Percentiles rank a stretch among this genome's conserved stretches.
These are phyloP conservation scores for Mycena olivaceomarginata DNA, from an alignment of 768 basidiomycete species.

Conservation along the genomic window DNA sequence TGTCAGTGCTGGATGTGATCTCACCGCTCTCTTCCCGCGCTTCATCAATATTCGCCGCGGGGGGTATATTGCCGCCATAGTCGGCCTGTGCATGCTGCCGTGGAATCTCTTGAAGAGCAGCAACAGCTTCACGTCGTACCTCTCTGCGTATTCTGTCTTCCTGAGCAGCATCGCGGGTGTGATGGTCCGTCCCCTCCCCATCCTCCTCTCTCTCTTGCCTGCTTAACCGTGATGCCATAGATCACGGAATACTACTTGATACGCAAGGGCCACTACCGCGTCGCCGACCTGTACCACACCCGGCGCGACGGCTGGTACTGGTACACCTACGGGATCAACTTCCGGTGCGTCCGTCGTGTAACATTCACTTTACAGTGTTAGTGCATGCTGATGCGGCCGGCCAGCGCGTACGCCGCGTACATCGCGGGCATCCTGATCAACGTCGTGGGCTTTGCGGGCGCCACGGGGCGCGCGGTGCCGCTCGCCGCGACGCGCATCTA, in stretches of 20 bases:
- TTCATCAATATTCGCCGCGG: slow-evolving; percentile 92
- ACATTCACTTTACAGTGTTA: not conserved
- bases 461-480: slow-evolving; percentile 79
- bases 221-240: slow-evolving; percentile 54
- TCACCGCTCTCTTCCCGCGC: slow-evolving; percentile 86
- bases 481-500: slow-evolving; percentile 84
- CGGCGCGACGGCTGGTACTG: slow-evolving; percentile 80
- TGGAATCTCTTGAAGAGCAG: slow-evolving; percentile 87
- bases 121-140: slow-evolving; percentile 87
- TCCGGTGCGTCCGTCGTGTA: slow-evolving; percentile 65
- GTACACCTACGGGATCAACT: slow-evolving; percentile 85
- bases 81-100: slow-evolving; percentile 85
- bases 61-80: slow-evolving; percentile 87
- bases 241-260: slow-evolving; percentile 89
- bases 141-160: slow-evolving; percentile 90
- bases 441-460: slow-evolving; percentile 87
- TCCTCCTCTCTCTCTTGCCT: not conserved
- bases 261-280: slow-evolving; percentile 80
- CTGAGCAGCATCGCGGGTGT: slow-evolving; percentile 88
- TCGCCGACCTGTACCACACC: slow-evolving; percentile 81
- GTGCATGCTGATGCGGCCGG: not conserved
- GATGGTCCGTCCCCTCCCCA: slow-evolving; percentile 68
- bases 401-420: slow-evolving; percentile 80
- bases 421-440: slow-evolving; percentile 88
- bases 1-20: slow-evolving; percentile 88